Base-by-base conservation (phyloP, 2,329 filamentous ascomycete species). In the Penicillium polonicum region DNA sequence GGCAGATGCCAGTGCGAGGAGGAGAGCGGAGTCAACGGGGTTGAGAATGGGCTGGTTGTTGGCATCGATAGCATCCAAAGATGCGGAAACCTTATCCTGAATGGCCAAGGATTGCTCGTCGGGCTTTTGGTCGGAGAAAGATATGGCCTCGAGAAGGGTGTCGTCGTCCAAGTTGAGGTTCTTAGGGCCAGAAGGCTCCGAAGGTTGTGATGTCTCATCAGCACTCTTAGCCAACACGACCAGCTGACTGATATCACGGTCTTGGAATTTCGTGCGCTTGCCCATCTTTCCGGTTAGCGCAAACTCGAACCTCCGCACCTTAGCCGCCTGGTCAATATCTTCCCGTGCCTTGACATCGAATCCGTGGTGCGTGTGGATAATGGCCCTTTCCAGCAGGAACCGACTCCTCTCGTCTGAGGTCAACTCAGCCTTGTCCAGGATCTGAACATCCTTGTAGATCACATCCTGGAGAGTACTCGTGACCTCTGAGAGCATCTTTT, bases 101-200 rank as follows among this genome's bases (percentile, higher is more conserved):
- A 76, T 65, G 0, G 68, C 70, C 65, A 74, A 69, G 2, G 68
- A 66, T 35, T 76, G 74, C 27, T 73, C 73, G 54, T 86, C 83
- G 0, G 68, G 66, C 35, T 77, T 75, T 31, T 72, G 72, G 54
- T 86, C 83, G 0, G 85, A 83, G 69, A 97, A 99, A 0, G 88
- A 83, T 39, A 99, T 93, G 3, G 86, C 85, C 72, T 99, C 94
- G 2, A 97, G 81, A 0, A 99, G 81, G 0, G 94, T 97, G 71
- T 99, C 94, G 67, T 99, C 90, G 69, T 97, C 95, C 4, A 97
- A 78, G 36, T 89, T 83, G 15, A 97, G 73, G 3, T 88, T 87
- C 65, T 88, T 83, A 0, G 92, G 91, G 43, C 74, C 77, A 2
- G 76, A 75, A 4, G 71, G 67, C 21, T 65, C 61, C 6, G 62